Base-by-base conservation (phyloP, 352 stramenopile genomes). In the Globisporangium irregulare region DNA sequence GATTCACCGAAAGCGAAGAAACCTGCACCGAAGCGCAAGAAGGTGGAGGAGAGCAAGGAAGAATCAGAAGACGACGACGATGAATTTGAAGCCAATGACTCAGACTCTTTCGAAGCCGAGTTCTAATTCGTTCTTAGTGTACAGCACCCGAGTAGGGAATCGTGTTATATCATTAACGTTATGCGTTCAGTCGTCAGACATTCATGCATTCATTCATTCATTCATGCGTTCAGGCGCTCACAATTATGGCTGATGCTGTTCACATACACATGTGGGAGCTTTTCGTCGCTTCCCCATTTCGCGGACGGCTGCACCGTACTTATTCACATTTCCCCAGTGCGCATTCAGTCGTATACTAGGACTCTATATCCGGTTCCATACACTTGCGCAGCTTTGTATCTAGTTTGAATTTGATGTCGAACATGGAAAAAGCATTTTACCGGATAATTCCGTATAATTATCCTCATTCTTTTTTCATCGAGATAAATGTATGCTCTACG, bases 101-200 rank as follows among this genome's bases (percentile, higher is more conserved):
- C 73, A 2, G 75, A 82, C 46, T 69, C 67, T n/a, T 86, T 75
- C 2, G 78, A 84, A 29, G 72, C 75, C 20, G 71, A 77, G 12
- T 77, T 84, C 72, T 84, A 38, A 66, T 64, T 0, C 2, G 10
- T 6, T 32, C 1, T 22, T 51, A 24, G 27, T 22, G 25, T 59
- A 34, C 8, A n/a, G 57, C 34, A 53, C n/a, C 15, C 9, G n/a
- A 20, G 10, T 32, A 34, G 1, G 34, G 34, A 41, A 41, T 41
- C 34, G 32, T 41, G 34, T 15, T 41, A 41, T 41, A 15, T 41
- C 34, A 41, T 41, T 41, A 41, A 41, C 34, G 34, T 41, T 41
- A 41, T 41, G 34, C 34, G 34, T 41, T 41, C 34, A 41, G 7
- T 38, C 9, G 7, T 12, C 34, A 38, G 34, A 8, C 34, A 38